These are phyloP conservation scores for Pythium aquatile DNA, from an alignment of 352 stramenopile species.

Conservation along the genomic window DNA sequence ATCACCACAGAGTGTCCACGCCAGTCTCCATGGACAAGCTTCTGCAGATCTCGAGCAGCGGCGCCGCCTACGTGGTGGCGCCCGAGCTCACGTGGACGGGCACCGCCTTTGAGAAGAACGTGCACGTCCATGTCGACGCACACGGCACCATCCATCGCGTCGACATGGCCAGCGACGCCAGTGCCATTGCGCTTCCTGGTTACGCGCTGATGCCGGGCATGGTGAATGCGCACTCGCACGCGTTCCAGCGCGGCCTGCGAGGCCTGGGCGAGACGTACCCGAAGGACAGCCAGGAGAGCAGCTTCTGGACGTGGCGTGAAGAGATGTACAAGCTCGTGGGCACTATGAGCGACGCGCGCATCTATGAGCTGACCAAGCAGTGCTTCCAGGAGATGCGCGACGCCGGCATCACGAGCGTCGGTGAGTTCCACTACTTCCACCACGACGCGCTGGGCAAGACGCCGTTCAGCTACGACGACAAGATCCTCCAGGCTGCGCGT, in stretches of 20 bases:
- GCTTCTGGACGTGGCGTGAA: slow-evolving; percentile 82
- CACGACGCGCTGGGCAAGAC: slow-evolving; percentile 43
- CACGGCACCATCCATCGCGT: slow-evolving; percentile 50
- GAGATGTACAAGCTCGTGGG: slow-evolving; percentile 84
- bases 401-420: slow-evolving; percentile 72
- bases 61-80: slow-evolving; percentile 47
- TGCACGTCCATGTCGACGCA: slow-evolving; percentile 49
- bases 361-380: slow-evolving; percentile 67
- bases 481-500: slow-evolving; percentile 54
- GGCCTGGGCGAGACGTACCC: slow-evolving; percentile 76
- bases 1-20: not conserved
- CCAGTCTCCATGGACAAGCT: slow-evolving; percentile 22
- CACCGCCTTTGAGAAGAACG: slow-evolving; percentile 45
- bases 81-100: slow-evolving; percentile 73
- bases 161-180: slow-evolving; percentile 4
- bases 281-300: slow-evolving; percentile 43
- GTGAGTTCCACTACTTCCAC: slow-evolving; percentile 84
- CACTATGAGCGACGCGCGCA: slow-evolving; percentile 56
- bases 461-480: slow-evolving; percentile 70
- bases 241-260: slow-evolving; percentile 69
- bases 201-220: slow-evolving; percentile 63
- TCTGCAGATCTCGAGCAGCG: slow-evolving; percentile 14
- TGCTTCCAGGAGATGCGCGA: slow-evolving; percentile 82
- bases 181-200: slow-evolving; percentile 35
- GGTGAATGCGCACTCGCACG: slow-evolving; percentile 83